These are phyloP conservation scores for Chaetomium globosum DNA, from an alignment of 2,329 filamentous ascomycete genomes.

Conservation along the genomic window DNA sequence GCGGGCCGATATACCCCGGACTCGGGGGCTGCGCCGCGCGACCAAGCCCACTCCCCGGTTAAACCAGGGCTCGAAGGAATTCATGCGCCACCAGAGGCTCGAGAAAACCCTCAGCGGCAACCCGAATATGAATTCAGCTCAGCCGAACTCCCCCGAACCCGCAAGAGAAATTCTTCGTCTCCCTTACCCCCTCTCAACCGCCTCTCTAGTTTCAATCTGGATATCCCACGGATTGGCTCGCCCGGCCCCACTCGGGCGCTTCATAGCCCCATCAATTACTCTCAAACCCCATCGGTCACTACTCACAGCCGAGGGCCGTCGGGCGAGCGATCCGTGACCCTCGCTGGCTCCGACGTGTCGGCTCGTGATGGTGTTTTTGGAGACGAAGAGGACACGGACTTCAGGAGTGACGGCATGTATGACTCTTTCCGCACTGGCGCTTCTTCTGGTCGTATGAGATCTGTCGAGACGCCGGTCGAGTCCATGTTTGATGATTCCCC, in stretches of 20 bases:
- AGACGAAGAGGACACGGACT: constrained; percentile 77
- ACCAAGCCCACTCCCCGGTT: constrained; percentile 35
- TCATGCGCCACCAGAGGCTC: constrained; percentile 36
- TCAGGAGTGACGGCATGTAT: constrained; percentile 75
- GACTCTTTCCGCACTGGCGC: constrained; percentile 71
- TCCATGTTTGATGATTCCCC: constrained; percentile 82
- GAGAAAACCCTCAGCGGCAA: constrained; percentile 39
- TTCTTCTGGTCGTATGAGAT: constrained; percentile 66
- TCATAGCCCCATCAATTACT: constrained; percentile 48
- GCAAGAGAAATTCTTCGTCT: constrained; percentile 50
- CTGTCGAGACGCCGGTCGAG: constrained; percentile 71
- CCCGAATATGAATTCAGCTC: constrained; percentile 36
- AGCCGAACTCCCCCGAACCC: constrained; percentile 32
- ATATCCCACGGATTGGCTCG: constrained; percentile 52
- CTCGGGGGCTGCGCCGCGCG: constrained; percentile 45
- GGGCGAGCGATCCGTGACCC: constrained; percentile 62
- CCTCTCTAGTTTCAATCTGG: constrained; percentile 58
- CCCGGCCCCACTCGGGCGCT: constrained; percentile 45
- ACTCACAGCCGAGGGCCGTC: constrained; percentile 47
- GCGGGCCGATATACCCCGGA: constrained; percentile 59
- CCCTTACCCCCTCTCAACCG: constrained; percentile 58
- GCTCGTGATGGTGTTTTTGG: constrained; percentile 64
- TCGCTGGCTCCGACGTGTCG: constrained; percentile 71
- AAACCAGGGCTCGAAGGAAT: constrained; percentile 38
- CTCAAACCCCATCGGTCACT: constrained; percentile 40